Conservation (phyloP, 164 flowering plant species). For the Chimonanthus praecox region DNA sequence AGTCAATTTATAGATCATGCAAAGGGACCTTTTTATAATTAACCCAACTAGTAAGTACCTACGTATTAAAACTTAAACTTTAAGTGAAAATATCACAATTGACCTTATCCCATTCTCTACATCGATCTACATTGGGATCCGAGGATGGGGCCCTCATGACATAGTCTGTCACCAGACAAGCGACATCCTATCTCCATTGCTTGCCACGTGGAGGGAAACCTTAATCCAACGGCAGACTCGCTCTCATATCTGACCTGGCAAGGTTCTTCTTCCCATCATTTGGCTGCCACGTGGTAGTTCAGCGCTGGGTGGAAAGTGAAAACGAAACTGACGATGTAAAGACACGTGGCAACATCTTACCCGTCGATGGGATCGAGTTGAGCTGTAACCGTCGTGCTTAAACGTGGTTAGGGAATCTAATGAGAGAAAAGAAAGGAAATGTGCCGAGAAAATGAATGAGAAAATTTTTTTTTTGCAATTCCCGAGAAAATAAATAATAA, state of each 20-base stretch:
- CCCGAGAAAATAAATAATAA: constrained; percentile 27
- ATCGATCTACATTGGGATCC: constrained; percentile 2
- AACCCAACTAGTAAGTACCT: too few species aligned
- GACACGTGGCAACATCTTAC: constrained; percentile 21
- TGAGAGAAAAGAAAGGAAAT: not conserved
- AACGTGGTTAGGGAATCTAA: constrained; percentile 44
- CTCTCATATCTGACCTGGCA: constrained; percentile 6
- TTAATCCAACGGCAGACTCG: constrained; percentile 7
- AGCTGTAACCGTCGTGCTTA: constrained; percentile 67
- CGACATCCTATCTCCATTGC: not conserved
- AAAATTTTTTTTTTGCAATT: constrained; percentile 29
- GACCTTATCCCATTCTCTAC: constrained; percentile 1
- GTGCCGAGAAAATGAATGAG: constrained; percentile 2
- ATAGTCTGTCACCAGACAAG: not conserved
- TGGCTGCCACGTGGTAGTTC: constrained; percentile 18
- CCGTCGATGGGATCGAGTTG: constrained; percentile 18
- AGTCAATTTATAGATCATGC: too few species aligned
- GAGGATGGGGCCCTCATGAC: not conserved
- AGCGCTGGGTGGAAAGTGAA: constrained; percentile 1
- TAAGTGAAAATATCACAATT: too few species aligned
- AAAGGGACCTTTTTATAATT: too few species aligned
- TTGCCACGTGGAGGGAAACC: constrained; percentile 24
- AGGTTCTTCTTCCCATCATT: not conserved
- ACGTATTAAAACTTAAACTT: not conserved
- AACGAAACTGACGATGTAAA: constrained; percentile 1